Evolutionary conservation across 257 asterid genomes (phyloP), one percentile per base, ranked within the genome.

Genomic region (Striga asiatica): DNA sequence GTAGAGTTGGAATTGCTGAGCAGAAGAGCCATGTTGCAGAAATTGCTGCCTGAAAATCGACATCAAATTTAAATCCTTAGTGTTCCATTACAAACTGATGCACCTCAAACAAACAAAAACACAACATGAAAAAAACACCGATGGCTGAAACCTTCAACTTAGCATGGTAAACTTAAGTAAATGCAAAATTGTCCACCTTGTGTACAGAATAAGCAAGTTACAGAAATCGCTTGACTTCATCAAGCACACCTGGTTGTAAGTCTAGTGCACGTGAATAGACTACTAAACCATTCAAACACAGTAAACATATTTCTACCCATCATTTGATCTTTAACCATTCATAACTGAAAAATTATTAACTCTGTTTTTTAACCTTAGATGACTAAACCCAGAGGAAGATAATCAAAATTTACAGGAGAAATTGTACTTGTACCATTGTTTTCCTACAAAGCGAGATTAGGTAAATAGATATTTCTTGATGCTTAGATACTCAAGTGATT

Each of bases 11-110:
- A 50, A 85, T 89, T 31, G 96, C 88, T 0, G 93, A 67, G 68
- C 76, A 76, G 59, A 89, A 85, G 37, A 89, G 86, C 93, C 94
- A 83, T 16, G 96, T 78, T 53, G 97, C 86, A 41, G 96, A 89
- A 61, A 89, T 62, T 22, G 94, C 97, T 24, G 80, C 72, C 97
- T 89, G 87, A 21, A 75, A 66, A 71, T 42, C 22, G 66, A 68
- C 34, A 53, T 39, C 32, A 71, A 54, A 60, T 2, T 43, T 3
- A 55, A 52, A 21, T 3, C 17, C 54, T 38, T 41, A 21, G 46
- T 3, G 19, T 34, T 8, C n/a, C 9, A 0, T 24, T 12, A 3
- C 28, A 28, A 23, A 53, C 19, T 9, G 3, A 10, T 9, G 21
- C 20, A 60, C 45, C 14, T 25, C 37, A 12, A 47, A 34, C 47